A percentile compares a stretch with the other conserved stretches of the same genome.
Evolutionary conservation across 106 monocot genomes (phyloP).

Genomic region (Chionographis japonica): DNA sequence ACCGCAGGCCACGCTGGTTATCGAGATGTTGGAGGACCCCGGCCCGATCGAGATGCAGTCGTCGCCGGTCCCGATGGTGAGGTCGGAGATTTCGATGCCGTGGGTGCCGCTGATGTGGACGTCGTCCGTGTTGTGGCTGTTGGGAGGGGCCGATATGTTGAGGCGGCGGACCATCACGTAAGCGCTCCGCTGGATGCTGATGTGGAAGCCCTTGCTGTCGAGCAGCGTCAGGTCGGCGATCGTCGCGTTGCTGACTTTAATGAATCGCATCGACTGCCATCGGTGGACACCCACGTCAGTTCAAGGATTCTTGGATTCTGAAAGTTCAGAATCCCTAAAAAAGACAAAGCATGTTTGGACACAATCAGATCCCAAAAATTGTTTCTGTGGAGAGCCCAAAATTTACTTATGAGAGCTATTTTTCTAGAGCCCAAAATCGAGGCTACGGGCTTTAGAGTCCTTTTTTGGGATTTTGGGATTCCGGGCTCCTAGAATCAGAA

Average conservation of each 20-base stretch:
- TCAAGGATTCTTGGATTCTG: too few species aligned
- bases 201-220: conserved; percentile 39
- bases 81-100: conserved; percentile 12
- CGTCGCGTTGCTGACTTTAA: conserved; percentile 15
- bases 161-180: conserved; percentile 14
- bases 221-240: conserved; percentile 13
- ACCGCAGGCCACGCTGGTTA: conserved; percentile 28
- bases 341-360: too few species aligned
- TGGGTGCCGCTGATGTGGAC: conserved; percentile 28
- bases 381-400: too few species aligned
- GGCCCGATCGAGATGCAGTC: conserved; percentile 57
- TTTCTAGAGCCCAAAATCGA: too few species aligned
- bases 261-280: conserved; percentile 26
- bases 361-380: too few species aligned
- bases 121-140: conserved; percentile 66
- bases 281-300: background rate
- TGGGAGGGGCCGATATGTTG: conserved; percentile 26
- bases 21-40: conserved; percentile 12
- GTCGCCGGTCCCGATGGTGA: conserved; percentile 41
- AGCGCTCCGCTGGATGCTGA: conserved; percentile 15
- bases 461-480: too few species aligned
- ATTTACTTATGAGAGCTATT: too few species aligned
- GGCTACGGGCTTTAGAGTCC: too few species aligned
- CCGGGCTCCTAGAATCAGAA: too few species aligned
- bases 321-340: too few species aligned